A percentile compares a stretch with the other conserved stretches of the same genome.
phyloP scores from a whole-genome alignment of 1,139 yeast species.

The Pneumocystis wakefieldiae region DNA sequence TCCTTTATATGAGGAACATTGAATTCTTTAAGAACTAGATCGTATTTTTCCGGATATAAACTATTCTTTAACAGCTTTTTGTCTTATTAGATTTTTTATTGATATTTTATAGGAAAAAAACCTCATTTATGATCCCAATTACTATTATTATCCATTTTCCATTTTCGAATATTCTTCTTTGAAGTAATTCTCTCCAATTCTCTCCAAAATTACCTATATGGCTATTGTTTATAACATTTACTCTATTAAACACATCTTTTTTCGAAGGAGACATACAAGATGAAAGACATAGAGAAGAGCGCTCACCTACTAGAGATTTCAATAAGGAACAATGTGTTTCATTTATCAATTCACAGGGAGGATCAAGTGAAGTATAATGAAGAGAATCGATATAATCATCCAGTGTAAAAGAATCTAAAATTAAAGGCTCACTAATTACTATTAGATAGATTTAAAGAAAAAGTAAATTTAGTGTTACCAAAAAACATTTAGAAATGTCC shows the following conservation, averaged over 20 bases:
- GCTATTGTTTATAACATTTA: neutral
- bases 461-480: slow-evolving; percentile 15
- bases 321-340: slow-evolving; percentile 55
- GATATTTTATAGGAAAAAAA: neutral
- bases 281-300: slow-evolving; percentile 12
- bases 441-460: neutral
- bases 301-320: slow-evolving; percentile 19
- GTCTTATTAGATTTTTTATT: slow-evolving; percentile 1
- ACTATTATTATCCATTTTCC: neutral
- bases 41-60: neutral
- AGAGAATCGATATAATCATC: slow-evolving; percentile 61
- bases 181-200: neutral
- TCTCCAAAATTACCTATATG: neutral
- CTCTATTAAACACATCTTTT: neutral
- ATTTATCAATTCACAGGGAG: slow-evolving; percentile 43
- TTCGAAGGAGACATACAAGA: neutral
- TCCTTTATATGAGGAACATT: slow-evolving; percentile 18
- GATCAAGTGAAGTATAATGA: slow-evolving; percentile 32
- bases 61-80: slow-evolving; percentile 26
- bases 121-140: neutral
- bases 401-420: slow-evolving; percentile 59
- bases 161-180: neutral
- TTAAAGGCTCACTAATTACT: slow-evolving; percentile 33
- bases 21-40: slow-evolving; percentile 24
- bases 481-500: slow-evolving; percentile 65